These are phyloP conservation scores for Trichoderma hamatum DNA, from an alignment of 2,329 filamentous ascomycete species.

Conservation along the genomic window DNA sequence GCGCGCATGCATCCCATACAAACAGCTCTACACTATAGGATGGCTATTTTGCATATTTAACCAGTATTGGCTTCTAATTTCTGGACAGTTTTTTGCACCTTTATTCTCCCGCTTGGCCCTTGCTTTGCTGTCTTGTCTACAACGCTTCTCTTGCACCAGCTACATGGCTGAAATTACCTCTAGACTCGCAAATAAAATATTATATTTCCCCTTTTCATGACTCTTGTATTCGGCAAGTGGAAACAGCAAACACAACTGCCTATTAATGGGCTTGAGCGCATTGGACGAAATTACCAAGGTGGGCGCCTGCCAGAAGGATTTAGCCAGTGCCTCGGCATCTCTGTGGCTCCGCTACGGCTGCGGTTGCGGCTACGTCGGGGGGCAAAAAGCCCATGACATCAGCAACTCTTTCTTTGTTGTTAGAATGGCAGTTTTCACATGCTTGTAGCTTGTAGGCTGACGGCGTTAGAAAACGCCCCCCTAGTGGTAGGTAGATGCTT, in stretches of 20 bases:
- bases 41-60: too few relatives aligned
- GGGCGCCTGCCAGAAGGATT: background rate
- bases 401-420: background rate
- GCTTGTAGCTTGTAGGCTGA: background rate
- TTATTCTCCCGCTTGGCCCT: background rate
- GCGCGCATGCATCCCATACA: too few relatives aligned
- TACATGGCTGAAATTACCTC: background rate
- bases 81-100: background rate
- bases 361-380: constrained; percentile 9
- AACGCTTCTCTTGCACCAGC: background rate
- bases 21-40: too few relatives aligned
- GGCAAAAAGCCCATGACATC: constrained; percentile 22
- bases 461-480: background rate
- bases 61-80: too few relatives aligned
- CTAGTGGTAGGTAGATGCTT: background rate
- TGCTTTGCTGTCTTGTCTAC: background rate
- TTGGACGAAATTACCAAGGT: background rate
- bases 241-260: background rate
- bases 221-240: background rate
- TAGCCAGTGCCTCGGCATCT: constrained; percentile 23
- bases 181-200: background rate
- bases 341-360: constrained; percentile 3
- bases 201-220: background rate
- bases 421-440: constrained; percentile 15
- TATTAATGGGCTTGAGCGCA: background rate